Conservation (phyloP, 2,329 filamentous ascomycete species). For the Nemania abortiva region DNA sequence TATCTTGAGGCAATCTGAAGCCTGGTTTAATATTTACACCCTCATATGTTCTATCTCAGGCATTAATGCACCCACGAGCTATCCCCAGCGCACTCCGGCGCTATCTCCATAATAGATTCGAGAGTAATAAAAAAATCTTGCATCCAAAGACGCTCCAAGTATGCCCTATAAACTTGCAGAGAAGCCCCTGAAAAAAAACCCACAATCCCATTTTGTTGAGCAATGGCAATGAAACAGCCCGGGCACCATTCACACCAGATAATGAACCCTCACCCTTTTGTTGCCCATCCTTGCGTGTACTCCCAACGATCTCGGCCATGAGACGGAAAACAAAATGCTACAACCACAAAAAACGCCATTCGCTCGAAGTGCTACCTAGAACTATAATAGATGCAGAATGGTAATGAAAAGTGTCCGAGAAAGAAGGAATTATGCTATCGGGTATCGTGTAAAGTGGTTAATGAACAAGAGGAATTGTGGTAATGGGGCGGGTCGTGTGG, state of each 20-base stretch:
- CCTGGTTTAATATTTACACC: not conserved
- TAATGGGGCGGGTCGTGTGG: not conserved
- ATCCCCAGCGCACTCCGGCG: not conserved
- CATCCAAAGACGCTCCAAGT: conserved; percentile 9
- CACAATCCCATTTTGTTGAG: conserved; percentile 3
- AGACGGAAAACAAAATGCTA: conserved; percentile 18
- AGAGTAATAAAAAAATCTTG: conserved; percentile 4
- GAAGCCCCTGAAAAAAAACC: conserved; percentile 7
- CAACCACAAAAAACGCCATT: conserved; percentile 27
- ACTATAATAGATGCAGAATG: not conserved
- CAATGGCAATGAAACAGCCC: conserved; percentile 16
- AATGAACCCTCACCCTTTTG: conserved; percentile 23
- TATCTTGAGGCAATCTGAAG: conserved; percentile 12
- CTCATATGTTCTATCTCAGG: conserved; percentile 3
- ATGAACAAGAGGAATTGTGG: not conserved
- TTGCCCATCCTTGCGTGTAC: conserved; percentile 30
- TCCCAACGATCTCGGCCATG: not conserved
- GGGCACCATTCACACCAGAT: conserved; percentile 32
- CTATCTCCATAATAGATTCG: not conserved
- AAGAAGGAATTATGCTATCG: not conserved
- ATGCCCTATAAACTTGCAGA: conserved; percentile 13
- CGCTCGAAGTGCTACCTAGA: conserved; percentile 18
- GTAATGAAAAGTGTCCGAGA: not conserved
- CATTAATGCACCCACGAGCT: not conserved
- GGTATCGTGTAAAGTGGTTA: conserved; percentile 5